Evolutionary conservation across 2,329 filamentous ascomycete species (phyloP), one percentile per base, ranked within the genome.

Genomic region (Pseudocercospora vitis): DNA sequence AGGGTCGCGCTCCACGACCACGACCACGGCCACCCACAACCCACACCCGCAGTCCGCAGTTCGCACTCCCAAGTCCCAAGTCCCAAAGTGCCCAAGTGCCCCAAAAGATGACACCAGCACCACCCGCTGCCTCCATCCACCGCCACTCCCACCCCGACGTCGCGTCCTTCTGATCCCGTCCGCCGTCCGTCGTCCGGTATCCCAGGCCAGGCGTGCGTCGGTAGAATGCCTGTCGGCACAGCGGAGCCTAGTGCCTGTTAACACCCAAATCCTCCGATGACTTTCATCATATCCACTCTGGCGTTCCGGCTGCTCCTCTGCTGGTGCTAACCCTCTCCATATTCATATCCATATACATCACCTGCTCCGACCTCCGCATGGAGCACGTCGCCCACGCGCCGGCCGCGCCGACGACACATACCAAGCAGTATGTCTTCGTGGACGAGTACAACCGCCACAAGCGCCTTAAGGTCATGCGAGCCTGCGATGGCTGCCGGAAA

Each of bases 391-490:
- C 60, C n/a, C 49, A 46, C 35, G 54, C 60, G 42, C 59, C 65
- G 55, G 52, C 75, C 68, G 74, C 79, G 68, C 79, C 82, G 66
- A 82, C 82, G 58, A 81, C 87, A 64, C 89, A 88, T 56, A 88
- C 92, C 69, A 92, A 91, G 77, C 92, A 96, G 72, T 97, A 96
- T 88, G 94, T 97, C 66, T 97, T 97, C 70, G 94, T 97, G 53
- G 92, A 97, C 73, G 92, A 97, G 73, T 94, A 97, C 74, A 97
- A 97, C 76, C 87, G 94, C 60, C 94, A 97, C 74, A 97, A 97
- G 75, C 84, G 92, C 65, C 78, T 97, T 59, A 97, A 97, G 81
- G 92, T 96, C 48, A 96, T 96, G 91, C 86, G 94, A 77, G 94
- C 92, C 52, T 97, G 92, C 72, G 92, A 96, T 75, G 92, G 92